Percentiles rank a stretch among this genome's conserved stretches.
phyloP scores from a whole-genome alignment of 345 rosid species.

The Syzygium oleosum region DNA sequence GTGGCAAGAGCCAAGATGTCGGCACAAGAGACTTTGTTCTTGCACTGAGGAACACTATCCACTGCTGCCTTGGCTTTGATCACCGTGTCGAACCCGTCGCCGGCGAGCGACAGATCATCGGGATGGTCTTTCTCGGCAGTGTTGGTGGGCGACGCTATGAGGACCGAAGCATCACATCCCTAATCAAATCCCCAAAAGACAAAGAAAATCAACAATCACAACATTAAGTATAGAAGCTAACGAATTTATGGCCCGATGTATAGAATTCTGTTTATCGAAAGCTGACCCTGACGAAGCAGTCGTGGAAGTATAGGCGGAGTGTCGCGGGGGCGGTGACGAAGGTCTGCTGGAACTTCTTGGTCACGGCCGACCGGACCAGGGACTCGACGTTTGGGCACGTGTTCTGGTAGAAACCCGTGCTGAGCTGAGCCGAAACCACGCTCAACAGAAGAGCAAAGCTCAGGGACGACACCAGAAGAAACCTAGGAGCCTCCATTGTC shows the following conservation, averaged over 20 bases:
- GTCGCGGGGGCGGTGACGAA: constrained; percentile 52
- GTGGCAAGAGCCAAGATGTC: constrained; percentile 88
- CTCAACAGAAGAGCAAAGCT: background rate
- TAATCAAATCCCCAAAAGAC: background rate
- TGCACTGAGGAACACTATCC: constrained; percentile 60
- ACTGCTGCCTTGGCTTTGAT: constrained; percentile 78
- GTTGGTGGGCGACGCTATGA: constrained; percentile 19
- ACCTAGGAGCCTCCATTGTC: background rate
- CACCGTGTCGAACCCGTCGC: constrained; percentile 87
- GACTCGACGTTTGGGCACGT: constrained; percentile 55
- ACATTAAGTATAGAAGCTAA: background rate
- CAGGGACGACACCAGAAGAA: background rate
- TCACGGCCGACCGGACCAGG: constrained; percentile 44
- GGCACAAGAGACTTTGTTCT: constrained; percentile 89
- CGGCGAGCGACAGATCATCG: constrained; percentile 50
- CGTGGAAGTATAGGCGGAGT: constrained; percentile 59
- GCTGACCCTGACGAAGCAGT: constrained; percentile 53
- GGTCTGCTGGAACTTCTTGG: constrained; percentile 45
- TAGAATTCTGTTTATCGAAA: background rate
- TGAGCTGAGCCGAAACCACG: constrained; percentile 28
- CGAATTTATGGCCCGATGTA: background rate
- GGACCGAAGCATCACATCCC: constrained; percentile 69
- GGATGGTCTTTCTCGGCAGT: constrained; percentile 51
- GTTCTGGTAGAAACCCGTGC: constrained; percentile 24
- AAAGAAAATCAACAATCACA: background rate